A percentile compares a stretch with the other conserved stretches of the same genome.
These are phyloP conservation scores for Didymella segeticola DNA, from an alignment of 2,329 filamentous ascomycete genomes.

Conservation along the genomic window DNA sequence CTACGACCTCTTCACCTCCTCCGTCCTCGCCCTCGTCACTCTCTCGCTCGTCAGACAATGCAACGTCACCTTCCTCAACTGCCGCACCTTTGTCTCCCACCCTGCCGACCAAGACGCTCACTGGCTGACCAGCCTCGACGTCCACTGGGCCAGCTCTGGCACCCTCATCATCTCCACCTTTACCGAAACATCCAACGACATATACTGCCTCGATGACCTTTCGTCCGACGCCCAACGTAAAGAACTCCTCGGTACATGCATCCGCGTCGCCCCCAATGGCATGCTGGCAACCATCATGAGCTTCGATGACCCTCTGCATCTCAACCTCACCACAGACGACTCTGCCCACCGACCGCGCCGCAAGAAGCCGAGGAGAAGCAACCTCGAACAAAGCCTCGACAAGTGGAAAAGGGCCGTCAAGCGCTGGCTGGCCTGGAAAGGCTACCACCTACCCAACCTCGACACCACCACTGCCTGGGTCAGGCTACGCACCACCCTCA, in stretches of 20 bases:
- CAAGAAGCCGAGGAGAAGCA: slow-evolving; percentile 34
- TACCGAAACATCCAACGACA: slow-evolving; percentile 30
- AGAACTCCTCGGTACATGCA: slow-evolving; percentile 30
- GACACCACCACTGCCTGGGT: slow-evolving; percentile 40
- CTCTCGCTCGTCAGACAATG: slow-evolving; percentile 43
- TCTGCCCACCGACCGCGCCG: slow-evolving; percentile 23
- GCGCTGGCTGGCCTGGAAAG: slow-evolving; percentile 46
- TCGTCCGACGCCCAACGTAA: slow-evolving; percentile 25
- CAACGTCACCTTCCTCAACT: slow-evolving; percentile 44
- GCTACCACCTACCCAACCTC: slow-evolving; percentile 37
- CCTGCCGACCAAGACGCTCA: slow-evolving; percentile 19
- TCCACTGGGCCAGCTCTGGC: slow-evolving; percentile 45
- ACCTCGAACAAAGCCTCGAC: slow-evolving; percentile 39
- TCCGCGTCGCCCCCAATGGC: slow-evolving; percentile 47
- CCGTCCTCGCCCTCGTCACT: slow-evolving; percentile 46
- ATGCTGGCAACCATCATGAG: slow-evolving; percentile 38
- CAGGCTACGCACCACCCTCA: slow-evolving; percentile 35
- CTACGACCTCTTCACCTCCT: slow-evolving; percentile 49
- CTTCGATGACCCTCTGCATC: slow-evolving; percentile 39
- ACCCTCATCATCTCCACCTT: slow-evolving; percentile 42
- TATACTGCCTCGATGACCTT: slow-evolving; percentile 31
- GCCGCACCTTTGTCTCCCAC: slow-evolving; percentile 45
- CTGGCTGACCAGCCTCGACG: slow-evolving; percentile 41
- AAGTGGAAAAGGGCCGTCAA: slow-evolving; percentile 44
- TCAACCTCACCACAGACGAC: slow-evolving; percentile 27